Percentiles rank a stretch among this genome's conserved stretches.
Conservation (phyloP, 768 basidiomycete genomes). For the Trametopsis cervina region DNA sequence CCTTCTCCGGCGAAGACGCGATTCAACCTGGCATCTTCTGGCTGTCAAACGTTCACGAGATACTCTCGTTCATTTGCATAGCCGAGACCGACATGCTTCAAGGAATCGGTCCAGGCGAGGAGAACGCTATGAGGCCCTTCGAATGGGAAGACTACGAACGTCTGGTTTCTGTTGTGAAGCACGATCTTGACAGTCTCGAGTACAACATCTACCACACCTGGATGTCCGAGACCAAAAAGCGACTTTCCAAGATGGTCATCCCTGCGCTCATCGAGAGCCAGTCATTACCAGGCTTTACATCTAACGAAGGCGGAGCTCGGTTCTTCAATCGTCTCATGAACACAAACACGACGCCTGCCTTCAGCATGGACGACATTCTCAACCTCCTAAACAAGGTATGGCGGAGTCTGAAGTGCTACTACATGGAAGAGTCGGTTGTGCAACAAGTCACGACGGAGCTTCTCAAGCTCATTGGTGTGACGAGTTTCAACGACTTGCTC, state of each 20-base stretch:
- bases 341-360: conserved; percentile 82
- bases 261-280: conserved; percentile 98
- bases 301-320: conserved; percentile 87
- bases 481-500: conserved; percentile 95
- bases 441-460: conserved; percentile 94
- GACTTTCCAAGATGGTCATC: conserved; percentile 94
- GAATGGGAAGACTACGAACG: conserved; percentile 98
- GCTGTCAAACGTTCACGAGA: conserved; percentile 99
- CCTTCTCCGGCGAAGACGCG: conserved; percentile 89
- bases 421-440: conserved; percentile 95
- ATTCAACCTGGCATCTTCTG: conserved; percentile 97
- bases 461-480: conserved; percentile 91
- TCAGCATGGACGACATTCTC: conserved; percentile 96
- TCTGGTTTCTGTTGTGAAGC: conserved; percentile 95
- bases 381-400: conserved; percentile 96
- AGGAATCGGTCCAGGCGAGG: conserved; percentile 94
- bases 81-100: conserved; percentile 99
- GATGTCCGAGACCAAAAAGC: conserved; percentile 98
- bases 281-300: conserved; percentile 95
- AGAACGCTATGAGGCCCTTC: conserved; percentile 85
- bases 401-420: conserved; percentile 97
- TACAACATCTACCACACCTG: conserved; percentile 99
- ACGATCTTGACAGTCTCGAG: conserved; percentile 95
- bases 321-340: conserved; percentile 91
- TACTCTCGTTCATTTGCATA: conserved; percentile 97